phyloP scores from a whole-genome alignment of 805 yeast genomes.

The Sugiyamaella chiloensis region DNA sequence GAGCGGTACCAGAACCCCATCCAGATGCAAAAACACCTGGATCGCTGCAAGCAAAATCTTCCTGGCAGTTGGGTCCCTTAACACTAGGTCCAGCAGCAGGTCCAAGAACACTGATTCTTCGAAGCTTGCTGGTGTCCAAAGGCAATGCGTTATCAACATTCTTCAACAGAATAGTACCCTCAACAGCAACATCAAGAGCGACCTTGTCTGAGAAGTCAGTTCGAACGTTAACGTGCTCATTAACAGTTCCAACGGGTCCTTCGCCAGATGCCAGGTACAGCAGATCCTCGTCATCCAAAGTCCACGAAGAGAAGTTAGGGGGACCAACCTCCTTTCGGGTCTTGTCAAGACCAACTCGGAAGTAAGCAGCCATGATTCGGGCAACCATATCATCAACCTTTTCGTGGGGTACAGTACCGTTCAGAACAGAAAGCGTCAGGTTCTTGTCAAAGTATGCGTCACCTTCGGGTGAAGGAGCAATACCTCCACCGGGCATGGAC shows the following conservation, averaged over 20 bases:
- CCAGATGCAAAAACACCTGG: slow-evolving; percentile 56
- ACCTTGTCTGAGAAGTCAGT: slow-evolving; percentile 44
- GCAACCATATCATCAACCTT: slow-evolving; percentile 62
- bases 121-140: slow-evolving; percentile 41
- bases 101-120: slow-evolving; percentile 48
- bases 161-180: slow-evolving; percentile 54
- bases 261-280: slow-evolving; percentile 37
- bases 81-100: slow-evolving; percentile 51
- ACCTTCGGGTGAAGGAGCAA: slow-evolving; percentile 12
- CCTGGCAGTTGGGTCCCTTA: slow-evolving; percentile 48
- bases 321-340: slow-evolving; percentile 21
- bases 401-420: slow-evolving; percentile 51
- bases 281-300: slow-evolving; percentile 46
- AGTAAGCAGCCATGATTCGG: slow-evolving; percentile 56
- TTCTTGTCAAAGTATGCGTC: slow-evolving; percentile 50
- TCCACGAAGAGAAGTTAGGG: slow-evolving; percentile 60
- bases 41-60: slow-evolving; percentile 49
- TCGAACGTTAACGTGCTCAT: slow-evolving; percentile 54
- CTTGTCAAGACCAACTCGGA: slow-evolving; percentile 39
- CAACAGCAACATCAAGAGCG: slow-evolving; percentile 53
- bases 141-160: slow-evolving; percentile 53
- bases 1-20: slow-evolving; percentile 64
- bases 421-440: slow-evolving; percentile 52
- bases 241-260: slow-evolving; percentile 53
- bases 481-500: slow-evolving; percentile 64